Evolutionary conservation across 148 eudicot species (phyloP), one percentile per base, ranked within the genome.

Genomic region (Vaccinium myrtillus): DNA sequence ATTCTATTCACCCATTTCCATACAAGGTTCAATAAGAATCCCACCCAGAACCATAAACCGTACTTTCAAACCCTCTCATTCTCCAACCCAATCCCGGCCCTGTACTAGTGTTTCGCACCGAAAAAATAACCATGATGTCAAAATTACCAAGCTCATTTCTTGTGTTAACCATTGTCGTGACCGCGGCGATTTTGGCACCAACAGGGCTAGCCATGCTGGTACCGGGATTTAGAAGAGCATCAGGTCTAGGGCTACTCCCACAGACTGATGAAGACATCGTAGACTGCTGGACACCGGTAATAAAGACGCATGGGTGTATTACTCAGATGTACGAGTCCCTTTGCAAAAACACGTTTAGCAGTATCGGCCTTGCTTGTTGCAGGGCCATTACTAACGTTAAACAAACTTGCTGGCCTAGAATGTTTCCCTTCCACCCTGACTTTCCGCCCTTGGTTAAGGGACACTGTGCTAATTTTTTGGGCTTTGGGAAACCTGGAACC

Each of bases 371-470:
- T 30, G 71, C 25, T 16, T 80, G 71, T 58, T 80, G 70, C 16
- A 58, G 43, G 70, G 51, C 7, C 71, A 39, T 80, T 43, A 19
- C 32, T 10, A 39, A 10, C 11, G 39, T 80, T 80, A 39, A 27
- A 18, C 4, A 19, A 1, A 80, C 43, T 10, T 80, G 82, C 13
- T 59, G 71, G 71, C 71, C 82, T 39, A 80, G 82, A 39, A 59
- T 59, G 71, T 59, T 80, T 59, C 82, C 82, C 30, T 80, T 80
- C 50, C 30, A 58, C 19, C 71, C 70, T 12, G 16, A 80, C 36
- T 58, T 59, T 21, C 32, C 51, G 19, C 10, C 30, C 3, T 58
- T n/a, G 71, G 46, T 39, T 11, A 59, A 59, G 71, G 70, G 63
- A 49, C 15, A 80, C 6, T 80, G 82, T 21, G 51, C 51, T n/a